These are phyloP conservation scores for Ostreobium quekettii DNA, from an alignment of 139 green algal genomes.

Conservation along the genomic window DNA sequence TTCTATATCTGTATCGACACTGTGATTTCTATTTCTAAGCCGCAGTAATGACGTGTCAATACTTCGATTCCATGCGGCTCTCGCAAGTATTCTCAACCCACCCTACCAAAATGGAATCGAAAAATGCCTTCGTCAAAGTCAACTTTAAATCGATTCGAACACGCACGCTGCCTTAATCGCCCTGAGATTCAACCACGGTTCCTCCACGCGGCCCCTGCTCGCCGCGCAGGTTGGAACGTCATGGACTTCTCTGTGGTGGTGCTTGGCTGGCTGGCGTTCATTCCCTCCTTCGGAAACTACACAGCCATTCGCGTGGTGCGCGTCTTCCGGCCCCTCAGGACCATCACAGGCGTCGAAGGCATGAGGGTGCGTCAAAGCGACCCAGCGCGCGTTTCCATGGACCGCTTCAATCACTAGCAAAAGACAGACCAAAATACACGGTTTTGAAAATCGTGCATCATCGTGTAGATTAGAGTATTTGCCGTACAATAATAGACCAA, in stretches of 20 bases:
- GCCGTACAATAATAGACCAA: no score
- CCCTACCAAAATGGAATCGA: background rate
- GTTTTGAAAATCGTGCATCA: no score
- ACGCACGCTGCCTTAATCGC: background rate
- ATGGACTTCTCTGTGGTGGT: conserved; percentile 52
- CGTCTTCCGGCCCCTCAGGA: conserved; percentile 59
- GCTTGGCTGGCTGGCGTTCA: conserved; percentile 27
- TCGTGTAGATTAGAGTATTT: no score
- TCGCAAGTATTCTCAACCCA: background rate
- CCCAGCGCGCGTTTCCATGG: no score
- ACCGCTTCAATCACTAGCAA: no score
- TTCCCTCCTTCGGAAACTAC: conserved; percentile 32
- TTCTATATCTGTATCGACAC: no score
- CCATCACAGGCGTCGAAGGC: conserved; percentile 42
- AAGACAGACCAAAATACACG: no score
- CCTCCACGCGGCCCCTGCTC: background rate
- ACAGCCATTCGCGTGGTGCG: conserved; percentile 53
- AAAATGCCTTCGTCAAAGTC: background rate
- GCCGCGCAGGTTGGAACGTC: conserved; percentile 45
- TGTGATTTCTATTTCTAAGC: no score
- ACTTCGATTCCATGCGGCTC: no score
- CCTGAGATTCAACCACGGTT: background rate
- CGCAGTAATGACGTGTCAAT: no score
- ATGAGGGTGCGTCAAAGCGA: conserved; percentile 39
- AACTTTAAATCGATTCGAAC: background rate